Base-by-base conservation (phyloP, 176 grass and related monocot species). In the Juncus inflexus region DNA sequence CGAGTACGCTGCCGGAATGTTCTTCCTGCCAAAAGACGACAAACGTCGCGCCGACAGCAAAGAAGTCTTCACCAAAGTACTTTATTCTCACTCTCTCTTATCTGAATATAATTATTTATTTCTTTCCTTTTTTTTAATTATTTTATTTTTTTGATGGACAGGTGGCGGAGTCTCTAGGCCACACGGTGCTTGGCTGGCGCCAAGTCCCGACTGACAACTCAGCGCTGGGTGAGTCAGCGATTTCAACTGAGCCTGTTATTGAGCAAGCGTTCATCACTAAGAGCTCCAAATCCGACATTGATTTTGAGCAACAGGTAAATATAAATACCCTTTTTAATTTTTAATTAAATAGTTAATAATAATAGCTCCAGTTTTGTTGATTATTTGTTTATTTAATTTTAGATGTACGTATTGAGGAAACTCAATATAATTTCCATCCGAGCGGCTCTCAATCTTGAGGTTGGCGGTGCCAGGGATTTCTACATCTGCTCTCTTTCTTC, bases 401-500 rank as follows among this genome's bases (percentile, higher is more conserved):
- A 99, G 95, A 61, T 94, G 81, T 99, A 73, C 62, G 82, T 99
- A 76, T 68, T 99, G 61, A 81, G 95, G 73, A 99, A 81, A 78
- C 65, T 90, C 55, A 89, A 88, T 7, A 86, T 92, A 61, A 56
- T 84, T 62, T 74, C 82, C 39, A 89, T 94, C 47, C 85, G 95
- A 52, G 80, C 64, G 4, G 53, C 78, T 61, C 65, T 92, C 40
- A 61, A 86, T 73, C 76, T 99, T 39, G 62, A 68, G 16, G 64
- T 79, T 74, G 89, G 89, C 59, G 79, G 76, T 15, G 62, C 74
- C 52, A 90, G 78, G 74, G 89, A 92, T 61, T 99, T 86, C 73
- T 99, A 99, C 79, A 88, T 99, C 80, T 99, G 95, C 43, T 99
- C 95, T 41, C 83, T 99, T 12, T 99, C 95, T 78, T 92, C 95